Evolutionary conservation across 345 rosid genomes (phyloP), one percentile per base, ranked within the genome.

Genomic region (Salix koriyanagi): DNA sequence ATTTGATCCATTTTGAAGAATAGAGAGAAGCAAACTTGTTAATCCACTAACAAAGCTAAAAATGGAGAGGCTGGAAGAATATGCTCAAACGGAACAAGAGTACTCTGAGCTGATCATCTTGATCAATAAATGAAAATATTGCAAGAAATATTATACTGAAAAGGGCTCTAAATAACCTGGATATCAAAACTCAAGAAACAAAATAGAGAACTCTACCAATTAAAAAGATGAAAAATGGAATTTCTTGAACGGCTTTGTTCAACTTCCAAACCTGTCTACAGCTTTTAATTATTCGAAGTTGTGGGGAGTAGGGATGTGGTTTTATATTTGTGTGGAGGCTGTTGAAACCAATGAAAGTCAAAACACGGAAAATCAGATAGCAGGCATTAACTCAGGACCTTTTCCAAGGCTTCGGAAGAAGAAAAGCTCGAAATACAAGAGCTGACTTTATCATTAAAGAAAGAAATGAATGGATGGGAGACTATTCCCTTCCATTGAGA

Each of bases 281-380:
- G 58, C 58, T 52, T 52, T 52, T 52, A 46, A 28, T 56, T 6
- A 71, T 44, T 70, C 32, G 56, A 65, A 36, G 39, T 70, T 26
- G 34, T 6, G 30, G 64, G 5, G 41, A 19, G 14, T 12, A 46
- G 37, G 12, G 4, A 2, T 3, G 67, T 13, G 18, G 4, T 37
- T 77, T 54, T 71, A 74, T 74, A 67, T 12, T 19, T 73, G 32
- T 18, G 10, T 21, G 11, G 23, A 46, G 58, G 42, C 4, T 14
- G 37, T 78, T 71, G 75, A 65, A 36, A 12, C 32, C 62, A 69
- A 50, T 52, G 46, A 30, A 76, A 86, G 88, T 83, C 88, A 86
- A 81, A 79, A 70, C 82, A 75, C 79, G 82, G 80, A 85, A 83
- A 83, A 65, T 60, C 8, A 19, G 78, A 37, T n/a, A 56, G 62